Evolutionary conservation across 805 yeast genomes (phyloP), one percentile per base, ranked within the genome.

Genomic region (Lachancea fermentati): DNA sequence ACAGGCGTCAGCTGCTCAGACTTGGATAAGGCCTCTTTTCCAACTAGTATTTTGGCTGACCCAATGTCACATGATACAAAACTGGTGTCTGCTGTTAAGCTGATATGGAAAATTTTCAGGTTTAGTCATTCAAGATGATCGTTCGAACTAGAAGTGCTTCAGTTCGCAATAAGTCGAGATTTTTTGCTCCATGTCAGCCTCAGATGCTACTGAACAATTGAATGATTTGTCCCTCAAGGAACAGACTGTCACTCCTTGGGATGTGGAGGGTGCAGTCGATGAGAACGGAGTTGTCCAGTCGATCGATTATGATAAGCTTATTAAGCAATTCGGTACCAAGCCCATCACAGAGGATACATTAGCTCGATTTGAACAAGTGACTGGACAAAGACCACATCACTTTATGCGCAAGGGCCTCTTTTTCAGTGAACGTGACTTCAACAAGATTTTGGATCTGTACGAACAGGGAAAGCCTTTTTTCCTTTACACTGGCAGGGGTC

Each of bases 241-340:
- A 3, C 89, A 81, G 58, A 71, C 68, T 26, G 72, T 84, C 45
- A 93, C 98, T 1, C 98, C 98, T 36, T 93, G 98, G 98, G 98
- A 93, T 62, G 98, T 93, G 22, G 96, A 85, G 65, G 98, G 97
- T 43, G 97, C 97, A 2, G 94, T 91, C 34, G 96, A 87, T 43
- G 95, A 89, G 54, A 44, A 58, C 42, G 98, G 98, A 40, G 71
- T 81, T 53, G 77, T 84, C n/a, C 89, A 84, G 62, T 88, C 79
- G 19, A 89, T 93, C 51, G 96, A 93, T 67, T 93, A 93, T 60
- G 91, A 86, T 43, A 87, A 87, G 66, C 72, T 93, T 50, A 84
- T 87, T 54, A 70, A 71, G 48, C 85, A 85, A 58, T 93, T 93
- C 55, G 98, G 98, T 53, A 88, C 97, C 28, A 78, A 69, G 46